Evolutionary conservation across 1,284 basidiomycete genomes (phyloP).

Genomic region (Xerocomus amazonicus): DNA sequence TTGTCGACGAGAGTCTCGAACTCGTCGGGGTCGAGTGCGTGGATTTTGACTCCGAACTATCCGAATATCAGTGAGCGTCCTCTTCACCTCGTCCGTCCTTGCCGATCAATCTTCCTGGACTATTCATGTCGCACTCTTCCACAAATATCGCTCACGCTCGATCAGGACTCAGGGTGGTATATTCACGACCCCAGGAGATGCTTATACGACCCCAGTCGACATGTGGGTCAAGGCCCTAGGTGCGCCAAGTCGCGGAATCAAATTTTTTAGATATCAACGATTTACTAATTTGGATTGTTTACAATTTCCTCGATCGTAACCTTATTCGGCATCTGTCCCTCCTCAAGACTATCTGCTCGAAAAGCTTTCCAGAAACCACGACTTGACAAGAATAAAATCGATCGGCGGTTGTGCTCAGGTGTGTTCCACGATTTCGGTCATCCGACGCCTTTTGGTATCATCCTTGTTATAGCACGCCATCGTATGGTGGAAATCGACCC

Average conservation of each 20-base stretch:
- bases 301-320: constrained; percentile 33
- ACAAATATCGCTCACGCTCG: background rate
- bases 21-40: constrained; percentile 74
- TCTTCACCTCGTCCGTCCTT: constrained; percentile 6
- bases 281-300: constrained; percentile 34
- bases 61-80: constrained; percentile 73
- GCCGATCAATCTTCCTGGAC: background rate
- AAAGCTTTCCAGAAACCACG: constrained; percentile 64
- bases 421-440: constrained; percentile 8
- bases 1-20: constrained; percentile 77
- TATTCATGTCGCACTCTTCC: background rate
- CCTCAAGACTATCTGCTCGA: constrained; percentile 64
- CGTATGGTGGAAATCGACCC: constrained; percentile 78
- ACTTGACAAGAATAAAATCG: constrained; percentile 63
- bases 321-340: constrained; percentile 28
- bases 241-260: constrained; percentile 41
- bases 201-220: constrained; percentile 78
- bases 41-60: constrained; percentile 74
- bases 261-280: constrained; percentile 30
- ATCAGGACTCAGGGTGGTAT: constrained; percentile 77
- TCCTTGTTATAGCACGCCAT: constrained; percentile 55
- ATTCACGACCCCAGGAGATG: constrained; percentile 79
- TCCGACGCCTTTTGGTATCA: constrained; percentile 8
- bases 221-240: constrained; percentile 84
- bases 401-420: constrained; percentile 76